Base-by-base conservation (phyloP, 495 filamentous ascomycete species). In the Lasiosphaeria ovina region DNA sequence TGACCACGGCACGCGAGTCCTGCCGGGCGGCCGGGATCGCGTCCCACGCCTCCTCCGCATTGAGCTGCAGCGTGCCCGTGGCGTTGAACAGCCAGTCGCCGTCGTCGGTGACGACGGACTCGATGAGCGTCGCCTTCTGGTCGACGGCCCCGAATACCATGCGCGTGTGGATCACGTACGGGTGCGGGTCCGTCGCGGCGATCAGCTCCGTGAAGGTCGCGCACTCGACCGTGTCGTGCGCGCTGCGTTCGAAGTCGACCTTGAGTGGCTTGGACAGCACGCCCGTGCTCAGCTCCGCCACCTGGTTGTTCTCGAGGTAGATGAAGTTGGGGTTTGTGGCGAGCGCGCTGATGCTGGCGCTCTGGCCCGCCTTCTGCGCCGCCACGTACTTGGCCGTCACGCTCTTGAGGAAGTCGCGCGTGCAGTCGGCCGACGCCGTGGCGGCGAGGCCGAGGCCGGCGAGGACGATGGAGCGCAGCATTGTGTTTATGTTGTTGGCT, bases 131-230 rank as follows among this genome's bases (percentile, higher is more conserved):
- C 3, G 65, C 63, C 24, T 70, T 68, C 60, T 6, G 67, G 68
- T 4, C 68, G 68, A 61, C 17, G 51, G 31, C 12, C 50, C 14
- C 32, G 47, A 70, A 65, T 34, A 74, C 40, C 33, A 74, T 70
- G 14, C 68, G 72, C 52, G 73, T 72, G 62, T 65, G 69, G 67
- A 76, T 77, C 2, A 77, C 67, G 57, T 77, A 72, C 33, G 75
- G 64, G 54, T 65, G 59, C 44, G 65, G 16, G 58, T 65, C 31
- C 40, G 72, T 67, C n/a, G 77, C 75, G 31, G 77, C 67, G 50
- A 80, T 74, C 63, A 82, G 60, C 64, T 83, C 79, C 48, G 72
- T 77, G 68, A 75, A 80, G 42, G 78, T 72, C 4, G 78, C 76
- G 72, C 79, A 83, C 40, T 68, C 59, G 6, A 62, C 65, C 12